phyloP scores from a whole-genome alignment of 192 early-diverging fungal genomes.

The Backusella sp. region DNA sequence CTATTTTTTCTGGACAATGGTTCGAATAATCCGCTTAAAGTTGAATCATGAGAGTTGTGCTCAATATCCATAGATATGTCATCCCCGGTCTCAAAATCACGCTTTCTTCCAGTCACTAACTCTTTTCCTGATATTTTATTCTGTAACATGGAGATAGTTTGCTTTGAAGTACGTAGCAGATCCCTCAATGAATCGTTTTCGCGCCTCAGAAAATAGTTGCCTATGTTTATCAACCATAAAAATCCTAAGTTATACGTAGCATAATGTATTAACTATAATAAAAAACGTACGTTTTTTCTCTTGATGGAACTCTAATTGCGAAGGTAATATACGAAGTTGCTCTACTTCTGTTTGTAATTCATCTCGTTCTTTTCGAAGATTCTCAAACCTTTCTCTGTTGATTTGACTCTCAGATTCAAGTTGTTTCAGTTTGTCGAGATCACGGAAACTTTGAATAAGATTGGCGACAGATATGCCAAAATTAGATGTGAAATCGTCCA shows the following conservation, averaged over 20 bases:
- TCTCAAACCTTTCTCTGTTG: conserved; percentile 55
- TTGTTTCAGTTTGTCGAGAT: conserved; percentile 66
- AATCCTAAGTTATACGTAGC: not conserved
- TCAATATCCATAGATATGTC: too few relatives aligned
- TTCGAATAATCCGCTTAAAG: not conserved
- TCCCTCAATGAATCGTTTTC: conserved; percentile 41
- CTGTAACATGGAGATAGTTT: conserved; percentile 72
- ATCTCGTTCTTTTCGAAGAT: conserved; percentile 56
- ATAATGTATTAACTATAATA: not conserved
- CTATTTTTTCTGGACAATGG: not conserved
- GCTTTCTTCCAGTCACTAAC: not conserved
- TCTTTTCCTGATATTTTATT: conserved; percentile 52
- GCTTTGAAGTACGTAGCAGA: conserved; percentile 64
- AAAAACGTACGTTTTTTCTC: not conserved
- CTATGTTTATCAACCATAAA: not conserved
- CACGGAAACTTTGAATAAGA: conserved; percentile 69
- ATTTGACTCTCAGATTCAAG: conserved; percentile 61
- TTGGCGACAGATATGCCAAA: conserved; percentile 66
- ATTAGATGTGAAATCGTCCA: conserved; percentile 59
- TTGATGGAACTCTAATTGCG: conserved; percentile 29
- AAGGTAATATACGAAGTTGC: conserved; percentile 2
- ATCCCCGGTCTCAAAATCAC: not conserved
- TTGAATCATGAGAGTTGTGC: not conserved
- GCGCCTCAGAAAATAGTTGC: not conserved
- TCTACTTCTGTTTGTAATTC: conserved; percentile 60